phyloP scores from a whole-genome alignment of 2,329 filamentous ascomycete genomes.

The Dactylonectria macrodidyma region DNA sequence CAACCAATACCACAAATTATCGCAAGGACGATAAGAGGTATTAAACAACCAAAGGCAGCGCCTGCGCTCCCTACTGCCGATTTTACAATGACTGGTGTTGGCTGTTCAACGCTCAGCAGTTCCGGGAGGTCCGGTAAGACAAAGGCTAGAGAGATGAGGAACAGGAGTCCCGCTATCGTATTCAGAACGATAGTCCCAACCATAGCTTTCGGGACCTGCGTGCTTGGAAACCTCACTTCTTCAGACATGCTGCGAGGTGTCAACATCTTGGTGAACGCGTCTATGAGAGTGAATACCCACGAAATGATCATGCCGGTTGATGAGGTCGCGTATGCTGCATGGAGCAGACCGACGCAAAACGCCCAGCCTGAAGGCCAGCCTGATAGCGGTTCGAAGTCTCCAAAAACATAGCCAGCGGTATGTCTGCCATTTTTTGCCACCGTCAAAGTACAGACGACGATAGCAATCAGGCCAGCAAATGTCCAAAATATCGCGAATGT shows the following conservation, averaged over 20 bases:
- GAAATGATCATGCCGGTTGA: slow-evolving; percentile 86
- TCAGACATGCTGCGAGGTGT: slow-evolving; percentile 75
- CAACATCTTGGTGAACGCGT: no score
- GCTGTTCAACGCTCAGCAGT: slow-evolving; percentile 71
- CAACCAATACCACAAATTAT: slow-evolving; percentile 78
- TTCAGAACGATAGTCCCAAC: slow-evolving; percentile 78
- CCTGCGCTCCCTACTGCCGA: slow-evolving; percentile 72
- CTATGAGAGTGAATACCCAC: slow-evolving; percentile 59
- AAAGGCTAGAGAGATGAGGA: slow-evolving; percentile 78
- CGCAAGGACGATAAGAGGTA: slow-evolving; percentile 56
- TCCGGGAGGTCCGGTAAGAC: slow-evolving; percentile 74
- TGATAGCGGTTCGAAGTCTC: slow-evolving; percentile 76
- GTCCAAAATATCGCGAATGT: slow-evolving; percentile 85
- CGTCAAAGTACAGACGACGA: slow-evolving; percentile 73
- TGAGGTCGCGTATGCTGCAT: slow-evolving; percentile 81
- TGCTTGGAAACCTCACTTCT: slow-evolving; percentile 76
- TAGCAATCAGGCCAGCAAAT: slow-evolving; percentile 78
- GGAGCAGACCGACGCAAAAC: slow-evolving; percentile 80
- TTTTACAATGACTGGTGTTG: slow-evolving; percentile 75
- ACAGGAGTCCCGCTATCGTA: slow-evolving; percentile 75
- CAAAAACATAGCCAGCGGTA: slow-evolving; percentile 74
- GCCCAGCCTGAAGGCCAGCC: slow-evolving; percentile 82
- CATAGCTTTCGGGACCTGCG: slow-evolving; percentile 82
- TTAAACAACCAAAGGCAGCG: slow-evolving; percentile 73
- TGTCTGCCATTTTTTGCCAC: slow-evolving; percentile 79